These are phyloP conservation scores for Zoysia pacifica DNA, from an alignment of 176 grass and related monocot species.

Conservation along the genomic window DNA sequence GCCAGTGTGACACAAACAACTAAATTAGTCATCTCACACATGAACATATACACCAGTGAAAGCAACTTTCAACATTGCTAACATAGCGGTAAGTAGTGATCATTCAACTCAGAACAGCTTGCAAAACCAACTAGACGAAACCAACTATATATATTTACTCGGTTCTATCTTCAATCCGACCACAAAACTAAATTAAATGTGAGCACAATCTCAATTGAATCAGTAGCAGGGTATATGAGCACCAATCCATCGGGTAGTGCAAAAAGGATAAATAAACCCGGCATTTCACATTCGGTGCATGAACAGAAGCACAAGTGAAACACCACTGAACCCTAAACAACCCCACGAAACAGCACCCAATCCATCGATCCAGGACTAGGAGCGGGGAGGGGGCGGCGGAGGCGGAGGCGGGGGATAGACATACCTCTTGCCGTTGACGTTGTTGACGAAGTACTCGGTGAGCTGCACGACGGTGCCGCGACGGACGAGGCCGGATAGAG, in stretches of 20 bases:
- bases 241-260: constrained; percentile 2
- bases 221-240: background rate
- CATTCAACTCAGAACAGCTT: background rate
- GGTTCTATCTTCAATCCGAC: background rate
- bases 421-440: constrained; percentile 57
- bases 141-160: background rate
- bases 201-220: background rate
- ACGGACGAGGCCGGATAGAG: constrained; percentile 49
- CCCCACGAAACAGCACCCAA: background rate
- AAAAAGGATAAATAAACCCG: background rate
- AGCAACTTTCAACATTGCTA: background rate
- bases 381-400: background rate
- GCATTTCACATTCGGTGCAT: background rate
- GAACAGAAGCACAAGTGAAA: background rate
- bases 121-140: background rate
- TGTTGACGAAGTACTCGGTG: constrained; percentile 62
- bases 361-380: constrained; percentile 1
- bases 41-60: background rate
- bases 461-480: constrained; percentile 70
- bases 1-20: background rate
- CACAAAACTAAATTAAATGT: background rate
- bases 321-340: constrained; percentile 25
- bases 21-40: background rate
- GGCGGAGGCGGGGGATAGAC: background rate
- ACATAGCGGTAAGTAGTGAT: background rate